These are phyloP conservation scores for Plasmodium adleri DNA, from an alignment of 169 alveolate genomes.

Conservation along the genomic window DNA sequence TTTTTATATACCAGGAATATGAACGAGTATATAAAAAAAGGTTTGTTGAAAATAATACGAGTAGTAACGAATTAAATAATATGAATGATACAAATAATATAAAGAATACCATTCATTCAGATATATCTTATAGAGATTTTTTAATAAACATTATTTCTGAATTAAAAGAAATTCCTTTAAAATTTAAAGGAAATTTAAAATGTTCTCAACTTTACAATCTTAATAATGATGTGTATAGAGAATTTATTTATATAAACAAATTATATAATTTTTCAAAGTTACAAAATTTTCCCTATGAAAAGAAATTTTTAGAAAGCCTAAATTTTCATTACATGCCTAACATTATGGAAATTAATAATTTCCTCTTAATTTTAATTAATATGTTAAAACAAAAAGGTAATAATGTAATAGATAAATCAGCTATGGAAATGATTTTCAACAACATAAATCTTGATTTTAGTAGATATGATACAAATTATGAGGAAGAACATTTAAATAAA, in stretches of 20 bases:
- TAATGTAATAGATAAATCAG: background rate
- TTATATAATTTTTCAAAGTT: slow-evolving; percentile 25
- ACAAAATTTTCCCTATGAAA: slow-evolving; percentile 34
- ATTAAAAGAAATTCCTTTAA: slow-evolving; percentile 37
- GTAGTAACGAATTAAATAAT: background rate
- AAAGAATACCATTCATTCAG: background rate
- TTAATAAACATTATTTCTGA: slow-evolving; percentile 27
- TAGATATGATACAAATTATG: slow-evolving; percentile 23
- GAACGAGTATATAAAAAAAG: slow-evolving; percentile 15
- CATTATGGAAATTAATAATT: slow-evolving; percentile 24
- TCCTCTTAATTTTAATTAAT: slow-evolving; percentile 50
- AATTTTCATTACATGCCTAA: slow-evolving; percentile 49
- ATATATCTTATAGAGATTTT: slow-evolving; percentile 7
- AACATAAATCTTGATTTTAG: slow-evolving; percentile 19
- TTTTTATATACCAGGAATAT: slow-evolving; percentile 52
- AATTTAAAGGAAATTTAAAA: slow-evolving; percentile 48
- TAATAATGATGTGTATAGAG: slow-evolving; percentile 30
- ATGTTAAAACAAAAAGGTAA: slow-evolving; percentile 24
- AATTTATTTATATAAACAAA: slow-evolving; percentile 32
- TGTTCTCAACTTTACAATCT: slow-evolving; percentile 44
- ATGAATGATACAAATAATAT: background rate
- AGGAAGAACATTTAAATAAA: slow-evolving; percentile 18
- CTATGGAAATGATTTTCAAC: slow-evolving; percentile 17
- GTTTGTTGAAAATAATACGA: background rate
- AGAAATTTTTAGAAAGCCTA: slow-evolving; percentile 40